These are phyloP conservation scores for Obba rivulosa DNA, from an alignment of 768 basidiomycete species.

Conservation along the genomic window DNA sequence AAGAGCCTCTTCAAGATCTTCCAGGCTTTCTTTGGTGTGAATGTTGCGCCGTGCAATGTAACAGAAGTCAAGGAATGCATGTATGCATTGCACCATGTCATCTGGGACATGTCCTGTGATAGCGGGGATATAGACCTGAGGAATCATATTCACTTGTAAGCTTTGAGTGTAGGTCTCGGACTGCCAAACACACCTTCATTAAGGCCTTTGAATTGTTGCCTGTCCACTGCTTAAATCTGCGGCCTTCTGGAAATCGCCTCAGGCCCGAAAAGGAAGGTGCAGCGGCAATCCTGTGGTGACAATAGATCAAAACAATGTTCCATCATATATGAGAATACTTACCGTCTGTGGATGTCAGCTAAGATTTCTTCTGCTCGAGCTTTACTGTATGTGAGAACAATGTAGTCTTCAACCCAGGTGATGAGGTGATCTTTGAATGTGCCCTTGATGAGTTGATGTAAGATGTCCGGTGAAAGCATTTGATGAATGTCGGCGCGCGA, in stretches of 20 bases:
- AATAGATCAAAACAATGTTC: too few relatives aligned
- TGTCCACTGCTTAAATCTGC: constrained; percentile 22
- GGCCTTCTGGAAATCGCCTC: constrained; percentile 15
- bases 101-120: constrained; percentile 3
- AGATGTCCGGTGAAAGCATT: constrained; percentile 13
- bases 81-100: constrained; percentile 7
- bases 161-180: not conserved
- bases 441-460: constrained; percentile 21
- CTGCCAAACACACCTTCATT: constrained; percentile 11
- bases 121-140: constrained; percentile 12
- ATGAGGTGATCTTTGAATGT: constrained; percentile 21
- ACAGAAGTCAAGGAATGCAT: constrained; percentile 13
- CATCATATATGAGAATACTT: not conserved
- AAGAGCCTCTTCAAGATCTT: too few relatives aligned
- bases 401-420: constrained; percentile 15
- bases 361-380: constrained; percentile 3
- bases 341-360: constrained; percentile 15
- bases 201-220: constrained; percentile 17
- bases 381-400: constrained; percentile 1
- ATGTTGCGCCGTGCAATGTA: too few relatives aligned
- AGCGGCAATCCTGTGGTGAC: not conserved
- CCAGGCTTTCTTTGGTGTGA: too few relatives aligned
- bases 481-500: constrained; percentile 20
- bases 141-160: not conserved
- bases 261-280: not conserved